Base-by-base conservation (phyloP, 2,329 filamentous ascomycete species). In the Fusarium coicis region DNA sequence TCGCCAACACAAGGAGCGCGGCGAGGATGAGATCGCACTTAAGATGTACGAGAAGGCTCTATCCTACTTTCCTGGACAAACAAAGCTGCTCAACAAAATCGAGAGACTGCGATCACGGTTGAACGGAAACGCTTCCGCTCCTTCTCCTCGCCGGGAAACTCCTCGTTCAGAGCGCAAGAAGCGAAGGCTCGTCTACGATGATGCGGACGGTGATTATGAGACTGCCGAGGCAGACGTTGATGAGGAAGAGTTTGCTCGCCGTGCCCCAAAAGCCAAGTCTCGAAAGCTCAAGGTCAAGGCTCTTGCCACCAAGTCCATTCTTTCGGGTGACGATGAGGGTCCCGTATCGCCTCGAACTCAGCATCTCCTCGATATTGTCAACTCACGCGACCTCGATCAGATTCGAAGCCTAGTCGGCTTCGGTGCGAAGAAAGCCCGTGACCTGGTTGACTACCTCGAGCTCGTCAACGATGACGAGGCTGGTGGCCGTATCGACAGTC, bases 41-140 rank as follows among this genome's bases (percentile, higher is more conserved):
- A 91, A 90, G 75, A 96, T 96, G 90, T 98, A 97, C 79, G 92
- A 96, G 80, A 85, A 93, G 72, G 96, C 96, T 1, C 83, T 94
- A 58, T 93, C 93, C 0, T 96, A 90, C 82, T 98, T 98, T 76
- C 95, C 95, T 0, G 91, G 91, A 3, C 96, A 98, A 79, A 87
- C 90, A 54, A 97, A 96, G 83, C 85, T 95, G 37, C 76, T 91
- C 37, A 86, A 88, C 78, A 93, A 94, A 84, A 93, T 94, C 72
- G 87, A 90, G 56, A 87, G 87, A 72, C 79, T 94, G 63, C 85
- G 85, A 75, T 83, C 84, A 3, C 87, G 89, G 73, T 80, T 93
- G 63, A 80, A 60, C 15, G 72, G 83, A 16, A 52, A 79, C 26
- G 68, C 74, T 10, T 62, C 66, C 15, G 67, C 50, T 8, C 28